phyloP scores from a whole-genome alignment of 2,329 filamentous ascomycete species.

The Clarireedia monteithiana region DNA sequence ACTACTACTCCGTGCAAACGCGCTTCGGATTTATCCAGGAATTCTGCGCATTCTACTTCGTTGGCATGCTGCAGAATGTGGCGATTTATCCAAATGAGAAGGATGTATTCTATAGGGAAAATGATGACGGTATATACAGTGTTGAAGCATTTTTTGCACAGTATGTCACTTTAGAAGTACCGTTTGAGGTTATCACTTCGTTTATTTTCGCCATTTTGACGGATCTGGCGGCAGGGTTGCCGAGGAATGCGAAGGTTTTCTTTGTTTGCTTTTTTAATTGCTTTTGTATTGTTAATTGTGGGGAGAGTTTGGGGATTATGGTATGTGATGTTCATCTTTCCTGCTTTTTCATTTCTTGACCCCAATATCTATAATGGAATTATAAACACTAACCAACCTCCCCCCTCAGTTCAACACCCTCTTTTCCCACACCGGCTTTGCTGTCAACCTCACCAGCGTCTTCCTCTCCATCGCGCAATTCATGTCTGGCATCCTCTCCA shows the following conservation, averaged over 20 bases:
- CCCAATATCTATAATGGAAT: background rate
- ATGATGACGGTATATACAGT: slow-evolving; percentile 65
- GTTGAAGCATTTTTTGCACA: slow-evolving; percentile 63
- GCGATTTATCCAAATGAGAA: slow-evolving; percentile 65
- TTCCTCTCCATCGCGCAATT: slow-evolving; percentile 63
- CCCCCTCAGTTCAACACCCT: slow-evolving; percentile 58
- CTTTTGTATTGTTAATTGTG: slow-evolving; percentile 67
- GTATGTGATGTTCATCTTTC: slow-evolving; percentile 12
- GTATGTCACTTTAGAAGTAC: slow-evolving; percentile 63
- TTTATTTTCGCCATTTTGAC: slow-evolving; percentile 58
- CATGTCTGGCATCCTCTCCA: slow-evolving; percentile 64
- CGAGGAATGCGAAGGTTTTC: slow-evolving; percentile 55
- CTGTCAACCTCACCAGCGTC: slow-evolving; percentile 63
- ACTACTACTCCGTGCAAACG: slow-evolving; percentile 65
- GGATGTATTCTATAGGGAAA: slow-evolving; percentile 70
- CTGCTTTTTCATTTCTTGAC: background rate
- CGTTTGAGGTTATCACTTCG: slow-evolving; percentile 60
- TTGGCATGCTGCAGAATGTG: slow-evolving; percentile 74
- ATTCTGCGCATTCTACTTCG: slow-evolving; percentile 63
- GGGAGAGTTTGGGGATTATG: slow-evolving; percentile 69
- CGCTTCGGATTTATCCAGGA: slow-evolving; percentile 68
- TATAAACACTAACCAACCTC: background rate
- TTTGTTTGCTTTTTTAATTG: slow-evolving; percentile 61
- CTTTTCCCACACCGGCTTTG: slow-evolving; percentile 67
- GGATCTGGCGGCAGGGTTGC: slow-evolving; percentile 57